These are phyloP conservation scores for Cyclostephanos invisitatus DNA, from an alignment of 108 stramenopile species.

Conservation along the genomic window DNA sequence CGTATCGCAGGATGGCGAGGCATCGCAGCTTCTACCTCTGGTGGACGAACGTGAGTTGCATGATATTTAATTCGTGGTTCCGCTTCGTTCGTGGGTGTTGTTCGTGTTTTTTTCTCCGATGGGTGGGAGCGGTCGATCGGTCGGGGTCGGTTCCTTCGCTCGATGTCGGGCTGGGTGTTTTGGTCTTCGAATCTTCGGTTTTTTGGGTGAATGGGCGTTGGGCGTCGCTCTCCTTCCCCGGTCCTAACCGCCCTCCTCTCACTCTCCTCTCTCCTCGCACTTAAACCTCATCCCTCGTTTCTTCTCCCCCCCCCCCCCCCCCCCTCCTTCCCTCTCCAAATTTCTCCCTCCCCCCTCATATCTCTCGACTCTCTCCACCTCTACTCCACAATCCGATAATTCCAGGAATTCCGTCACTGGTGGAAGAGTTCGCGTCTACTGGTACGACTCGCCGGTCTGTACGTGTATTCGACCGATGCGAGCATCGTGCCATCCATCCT, in stretches of 20 bases:
- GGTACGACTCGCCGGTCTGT: constrained; percentile 60
- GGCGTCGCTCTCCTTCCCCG: no score
- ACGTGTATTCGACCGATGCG: constrained; percentile 41
- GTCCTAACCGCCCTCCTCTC: no score
- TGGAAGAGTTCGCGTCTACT: constrained; percentile 83
- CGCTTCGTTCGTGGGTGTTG: neutral
- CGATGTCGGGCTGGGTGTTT: no score
- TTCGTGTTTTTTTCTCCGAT: neutral
- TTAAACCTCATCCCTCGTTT: no score
- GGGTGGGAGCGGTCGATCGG: no score
- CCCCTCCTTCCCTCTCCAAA: neutral
- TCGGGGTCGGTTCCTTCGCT: no score
- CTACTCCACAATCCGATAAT: no score
- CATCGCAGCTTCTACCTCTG: constrained; percentile 40
- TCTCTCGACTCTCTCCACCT: neutral
- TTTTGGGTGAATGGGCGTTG: no score
- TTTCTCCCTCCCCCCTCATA: neutral
- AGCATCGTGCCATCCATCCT: constrained; percentile 40
- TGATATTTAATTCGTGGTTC: neutral
- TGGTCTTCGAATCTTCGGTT: no score
- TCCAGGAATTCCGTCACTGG: constrained; percentile 52
- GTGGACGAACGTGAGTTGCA: constrained; percentile 44
- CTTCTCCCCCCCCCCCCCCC: no score
- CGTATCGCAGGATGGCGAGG: constrained; percentile 38
- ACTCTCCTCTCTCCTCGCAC: no score